Evolutionary conservation across 148 eudicot genomes (phyloP).

Genomic region (Linanthus parryae): DNA sequence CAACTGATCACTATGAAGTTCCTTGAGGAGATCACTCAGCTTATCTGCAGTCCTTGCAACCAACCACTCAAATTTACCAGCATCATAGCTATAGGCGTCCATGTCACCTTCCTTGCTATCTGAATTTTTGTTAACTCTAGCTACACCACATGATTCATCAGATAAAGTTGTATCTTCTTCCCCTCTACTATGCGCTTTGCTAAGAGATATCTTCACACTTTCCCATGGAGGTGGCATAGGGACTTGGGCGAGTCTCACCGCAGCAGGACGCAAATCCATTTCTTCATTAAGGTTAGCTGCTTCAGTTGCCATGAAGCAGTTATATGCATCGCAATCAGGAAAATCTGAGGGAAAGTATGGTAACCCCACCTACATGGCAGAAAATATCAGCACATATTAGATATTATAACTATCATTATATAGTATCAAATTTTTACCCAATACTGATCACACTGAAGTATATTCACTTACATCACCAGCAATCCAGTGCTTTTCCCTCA

Average conservation of each 20-base stretch:
- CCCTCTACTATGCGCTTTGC: too few species aligned
- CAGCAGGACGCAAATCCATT: constrained; percentile 36
- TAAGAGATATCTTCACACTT: too few species aligned
- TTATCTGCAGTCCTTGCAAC: constrained; percentile 60
- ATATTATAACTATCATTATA: too few species aligned
- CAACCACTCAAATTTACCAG: constrained; percentile 22
- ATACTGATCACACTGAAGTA: neutral
- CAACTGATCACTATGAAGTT: constrained; percentile 28
- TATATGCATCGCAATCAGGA: constrained; percentile 71
- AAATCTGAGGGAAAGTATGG: constrained; percentile 79
- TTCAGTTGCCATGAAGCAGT: constrained; percentile 43
- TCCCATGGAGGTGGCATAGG: constrained; percentile 79
- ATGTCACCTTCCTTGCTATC: too few species aligned
- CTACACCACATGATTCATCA: constrained; percentile 7
- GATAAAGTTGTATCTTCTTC: too few species aligned
- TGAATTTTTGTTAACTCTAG: too few species aligned
- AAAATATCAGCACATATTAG: neutral
- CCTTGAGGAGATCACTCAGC: constrained; percentile 33
- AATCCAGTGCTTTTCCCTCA: constrained; percentile 90
- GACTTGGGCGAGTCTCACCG: constrained; percentile 44
- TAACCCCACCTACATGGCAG: constrained; percentile 50
- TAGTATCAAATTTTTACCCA: too few species aligned
- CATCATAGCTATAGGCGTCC: constrained; percentile 4
- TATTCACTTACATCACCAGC: constrained; percentile 56
- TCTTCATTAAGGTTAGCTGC: constrained; percentile 29